Conservation (phyloP, 1,139 yeast genomes). For the Ogataea hybrid region DNA sequence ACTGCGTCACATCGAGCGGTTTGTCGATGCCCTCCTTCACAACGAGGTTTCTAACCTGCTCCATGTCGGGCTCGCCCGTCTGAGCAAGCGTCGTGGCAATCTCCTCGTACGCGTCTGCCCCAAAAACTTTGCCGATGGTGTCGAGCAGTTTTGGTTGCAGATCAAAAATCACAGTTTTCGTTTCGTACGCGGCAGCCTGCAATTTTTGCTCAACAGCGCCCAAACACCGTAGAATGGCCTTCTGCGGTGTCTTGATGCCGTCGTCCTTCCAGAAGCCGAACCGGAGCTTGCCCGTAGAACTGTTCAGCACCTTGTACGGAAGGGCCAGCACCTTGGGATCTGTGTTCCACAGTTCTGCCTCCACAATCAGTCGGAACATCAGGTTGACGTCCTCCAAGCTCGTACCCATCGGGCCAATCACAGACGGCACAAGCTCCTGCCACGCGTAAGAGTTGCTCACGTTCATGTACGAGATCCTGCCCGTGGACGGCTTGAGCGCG, state of each 20-base stretch:
- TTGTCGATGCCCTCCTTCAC: slow-evolving; percentile 3
- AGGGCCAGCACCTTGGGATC: slow-evolving; percentile 48
- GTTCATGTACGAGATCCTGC: slow-evolving; percentile 49
- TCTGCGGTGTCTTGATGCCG: slow-evolving; percentile 41
- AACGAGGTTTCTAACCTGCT: background rate
- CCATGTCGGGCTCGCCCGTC: slow-evolving; percentile 7
- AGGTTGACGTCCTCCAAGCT: slow-evolving; percentile 62
- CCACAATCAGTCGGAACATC: slow-evolving; percentile 53
- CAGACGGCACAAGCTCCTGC: slow-evolving; percentile 54
- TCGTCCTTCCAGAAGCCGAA: slow-evolving; percentile 36
- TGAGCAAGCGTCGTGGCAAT: slow-evolving; percentile 25
- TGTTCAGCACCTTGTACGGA: slow-evolving; percentile 42
- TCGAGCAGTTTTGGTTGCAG: slow-evolving; percentile 34
- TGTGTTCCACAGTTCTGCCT: slow-evolving; percentile 52
- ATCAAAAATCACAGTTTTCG: slow-evolving; percentile 45
- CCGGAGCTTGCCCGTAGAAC: slow-evolving; percentile 29
- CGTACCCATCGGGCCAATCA: slow-evolving; percentile 57
- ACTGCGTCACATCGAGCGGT: slow-evolving; percentile 19
- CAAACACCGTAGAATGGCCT: slow-evolving; percentile 48
- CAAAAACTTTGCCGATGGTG: slow-evolving; percentile 29
- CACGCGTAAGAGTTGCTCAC: slow-evolving; percentile 56
- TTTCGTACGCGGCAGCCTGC: slow-evolving; percentile 37
- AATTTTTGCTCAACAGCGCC: slow-evolving; percentile 32
- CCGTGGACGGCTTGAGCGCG: slow-evolving; percentile 50
- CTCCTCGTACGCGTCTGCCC: slow-evolving; percentile 49